Evolutionary conservation across 2,329 filamentous ascomycete genomes (phyloP), one percentile per base, ranked within the genome.

Genomic region (Aureobasidium leucospermi): DNA sequence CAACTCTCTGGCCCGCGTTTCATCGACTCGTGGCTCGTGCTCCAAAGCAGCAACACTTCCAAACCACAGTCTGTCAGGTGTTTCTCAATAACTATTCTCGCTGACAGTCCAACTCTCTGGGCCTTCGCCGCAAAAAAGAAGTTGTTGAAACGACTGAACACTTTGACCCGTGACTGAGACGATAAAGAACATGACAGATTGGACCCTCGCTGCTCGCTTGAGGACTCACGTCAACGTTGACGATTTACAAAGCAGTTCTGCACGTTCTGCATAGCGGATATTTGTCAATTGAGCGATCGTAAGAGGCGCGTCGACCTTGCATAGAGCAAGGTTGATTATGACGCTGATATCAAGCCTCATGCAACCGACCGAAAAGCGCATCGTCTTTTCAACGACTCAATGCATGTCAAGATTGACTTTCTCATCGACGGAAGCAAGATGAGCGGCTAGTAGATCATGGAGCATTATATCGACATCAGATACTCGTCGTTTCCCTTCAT

Each of bases 331-430:
- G 31, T 42, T n/a, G 28, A 15, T 28, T 38, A 58, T 58, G 55
- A 58, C 55, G 43, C 55, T 28, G 32, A 58, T 32, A 48, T 58
- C 43, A 58, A 58, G 42, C 34, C 43, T 10, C 55, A 58, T 58
- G 52, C 52, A 41, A 28, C 11, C 29, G 32, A 23, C 55, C 55
- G 55, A 47, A 23, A 39, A 41, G 43, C 41, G 43, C 43, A 48
- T 48, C 29, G 53, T 45, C 23, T 29, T 38, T 48, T 8, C 23
- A 23, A 36, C 52, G 39, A 23, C 23, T 23, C 42, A 45, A 45
- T 42, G 39, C 28, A 42, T 42, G 8, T 42, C 28, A 32, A 36
- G 31, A 56, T 56, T 56, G 41, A 23, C 15, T 56, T 46, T 34
- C 16, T n/a, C 38, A 29, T 36, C 52, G 41, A 56, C 32, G 15